Conservation (phyloP, 441 rosid genomes). For the Adansonia madagascariensis region DNA sequence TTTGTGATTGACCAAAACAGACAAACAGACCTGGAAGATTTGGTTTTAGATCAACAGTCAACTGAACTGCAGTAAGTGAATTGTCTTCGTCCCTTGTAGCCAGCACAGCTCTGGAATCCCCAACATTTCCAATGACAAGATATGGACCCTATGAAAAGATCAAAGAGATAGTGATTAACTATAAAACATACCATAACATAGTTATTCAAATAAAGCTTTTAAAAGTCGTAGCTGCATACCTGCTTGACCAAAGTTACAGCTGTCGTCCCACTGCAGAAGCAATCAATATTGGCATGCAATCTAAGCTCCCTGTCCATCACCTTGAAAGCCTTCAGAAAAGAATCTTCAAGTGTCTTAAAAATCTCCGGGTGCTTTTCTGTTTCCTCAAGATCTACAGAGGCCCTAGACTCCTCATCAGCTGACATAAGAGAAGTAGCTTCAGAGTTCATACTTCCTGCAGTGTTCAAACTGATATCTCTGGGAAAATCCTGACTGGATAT, state of each 20-base stretch:
- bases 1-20: neutral
- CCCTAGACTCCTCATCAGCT: constrained; percentile 69
- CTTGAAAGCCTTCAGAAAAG: constrained; percentile 89
- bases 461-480: constrained; percentile 54
- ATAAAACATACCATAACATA: neutral
- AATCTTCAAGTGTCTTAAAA: constrained; percentile 70
- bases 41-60: constrained; percentile 95
- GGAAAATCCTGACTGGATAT: constrained; percentile 53
- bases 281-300: constrained; percentile 63
- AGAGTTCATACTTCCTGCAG: constrained; percentile 53
- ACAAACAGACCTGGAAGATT: constrained; percentile 82
- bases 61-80: constrained; percentile 76
- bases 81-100: constrained; percentile 75
- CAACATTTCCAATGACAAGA: constrained; percentile 90
- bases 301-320: constrained; percentile 94
- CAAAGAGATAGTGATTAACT: neutral
- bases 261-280: constrained; percentile 97
- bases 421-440: constrained; percentile 65
- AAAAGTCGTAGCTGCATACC: constrained; percentile 44
- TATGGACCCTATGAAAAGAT: constrained; percentile 63
- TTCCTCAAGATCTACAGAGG: constrained; percentile 54
- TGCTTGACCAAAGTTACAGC: constrained; percentile 95
- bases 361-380: constrained; percentile 56
- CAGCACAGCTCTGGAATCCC: constrained; percentile 92
- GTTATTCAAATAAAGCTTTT: neutral